phyloP scores from a whole-genome alignment of 768 basidiomycete species.

The Podaxis sp. region DNA sequence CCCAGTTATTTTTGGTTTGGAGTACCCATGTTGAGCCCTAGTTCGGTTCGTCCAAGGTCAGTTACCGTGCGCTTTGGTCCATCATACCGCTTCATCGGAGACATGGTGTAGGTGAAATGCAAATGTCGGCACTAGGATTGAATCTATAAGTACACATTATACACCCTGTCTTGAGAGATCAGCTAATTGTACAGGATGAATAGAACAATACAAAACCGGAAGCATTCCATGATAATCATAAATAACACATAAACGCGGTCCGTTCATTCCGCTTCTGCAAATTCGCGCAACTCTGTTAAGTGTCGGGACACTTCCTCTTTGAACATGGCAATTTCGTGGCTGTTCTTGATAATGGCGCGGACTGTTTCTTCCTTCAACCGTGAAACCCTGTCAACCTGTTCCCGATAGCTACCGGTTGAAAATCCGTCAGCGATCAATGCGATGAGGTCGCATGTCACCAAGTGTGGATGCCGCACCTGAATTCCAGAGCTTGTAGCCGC shows the following conservation, averaged over 20 bases:
- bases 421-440: constrained; percentile 4
- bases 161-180: background rate
- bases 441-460: background rate
- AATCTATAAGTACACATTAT: background rate
- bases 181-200: background rate
- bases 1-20: background rate
- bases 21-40: background rate
- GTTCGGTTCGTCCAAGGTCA: background rate
- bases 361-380: constrained; percentile 79
- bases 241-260: background rate
- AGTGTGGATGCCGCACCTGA: constrained; percentile 52
- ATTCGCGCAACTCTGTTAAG: constrained; percentile 65
- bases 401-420: constrained; percentile 56
- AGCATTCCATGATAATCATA: background rate
- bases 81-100: background rate
- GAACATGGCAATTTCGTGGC: constrained; percentile 80
- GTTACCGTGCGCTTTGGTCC: background rate
- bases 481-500: constrained; percentile 71
- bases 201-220: background rate
- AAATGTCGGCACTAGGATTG: background rate
- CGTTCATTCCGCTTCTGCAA: constrained; percentile 46
- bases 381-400: constrained; percentile 74
- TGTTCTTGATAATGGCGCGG: constrained; percentile 80
- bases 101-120: background rate
- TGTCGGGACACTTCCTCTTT: constrained; percentile 76